Conservation (phyloP, 208 protist species). For the Phytomonas sp. region DNA sequence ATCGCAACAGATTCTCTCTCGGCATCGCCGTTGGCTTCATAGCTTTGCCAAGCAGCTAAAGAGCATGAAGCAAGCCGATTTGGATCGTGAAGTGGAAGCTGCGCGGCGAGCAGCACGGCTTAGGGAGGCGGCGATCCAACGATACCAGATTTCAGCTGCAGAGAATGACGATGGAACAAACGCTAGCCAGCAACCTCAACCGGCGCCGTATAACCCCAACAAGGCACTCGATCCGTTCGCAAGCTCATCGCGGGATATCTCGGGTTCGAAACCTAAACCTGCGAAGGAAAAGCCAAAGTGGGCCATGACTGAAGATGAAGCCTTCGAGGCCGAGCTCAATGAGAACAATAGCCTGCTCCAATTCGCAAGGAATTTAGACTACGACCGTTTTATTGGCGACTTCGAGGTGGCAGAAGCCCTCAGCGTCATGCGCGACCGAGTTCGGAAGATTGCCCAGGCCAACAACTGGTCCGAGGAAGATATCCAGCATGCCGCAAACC, state of each 20-base stretch:
- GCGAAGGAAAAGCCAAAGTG: conserved; percentile 75
- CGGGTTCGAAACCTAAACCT: conserved; percentile 15
- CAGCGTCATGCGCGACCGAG: conserved; percentile 84
- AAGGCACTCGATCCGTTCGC: conserved; percentile 8
- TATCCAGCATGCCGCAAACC: conserved; percentile 28
- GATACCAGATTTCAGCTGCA: background rate
- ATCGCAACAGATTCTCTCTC: conserved; percentile 44
- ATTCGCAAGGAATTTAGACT: conserved; percentile 85
- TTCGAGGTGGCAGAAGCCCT: conserved; percentile 87
- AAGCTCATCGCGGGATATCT: conserved; percentile 27
- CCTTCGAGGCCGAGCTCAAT: conserved; percentile 72
- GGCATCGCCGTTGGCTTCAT: conserved; percentile 78
- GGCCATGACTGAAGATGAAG: conserved; percentile 89
- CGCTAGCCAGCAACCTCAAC: conserved; percentile 12
- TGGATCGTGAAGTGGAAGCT: conserved; percentile 51
- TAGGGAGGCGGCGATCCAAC: conserved; percentile 26
- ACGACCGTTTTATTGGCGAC: conserved; percentile 85
- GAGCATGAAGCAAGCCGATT: conserved; percentile 67
- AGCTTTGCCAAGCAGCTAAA: conserved; percentile 76
- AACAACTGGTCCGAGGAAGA: conserved; percentile 74
- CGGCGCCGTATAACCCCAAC: conserved; percentile 2
- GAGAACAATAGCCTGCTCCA: conserved; percentile 63
- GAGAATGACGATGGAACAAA: conserved; percentile 1
- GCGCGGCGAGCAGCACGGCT: conserved; percentile 40
- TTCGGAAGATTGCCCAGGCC: conserved; percentile 63